These are phyloP conservation scores for Kitagawia praeruptora DNA, from an alignment of 129 eudicot genomes.

Conservation along the genomic window DNA sequence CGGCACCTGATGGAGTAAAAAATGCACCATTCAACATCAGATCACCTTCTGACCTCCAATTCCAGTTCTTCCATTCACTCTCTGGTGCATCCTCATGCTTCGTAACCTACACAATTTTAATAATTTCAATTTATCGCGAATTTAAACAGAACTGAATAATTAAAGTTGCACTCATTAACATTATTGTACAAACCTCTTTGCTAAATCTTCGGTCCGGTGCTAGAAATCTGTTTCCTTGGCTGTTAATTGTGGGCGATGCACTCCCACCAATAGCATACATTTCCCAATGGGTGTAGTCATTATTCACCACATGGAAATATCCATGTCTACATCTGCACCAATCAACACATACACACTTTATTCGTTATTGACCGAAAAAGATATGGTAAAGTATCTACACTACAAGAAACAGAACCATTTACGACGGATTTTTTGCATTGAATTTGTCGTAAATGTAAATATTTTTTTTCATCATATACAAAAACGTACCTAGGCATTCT, in stretches of 20 bases:
- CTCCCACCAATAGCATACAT: constrained; percentile 69
- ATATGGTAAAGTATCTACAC: too few relatives aligned
- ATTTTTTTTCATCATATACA: too few relatives aligned
- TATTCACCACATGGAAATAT: constrained; percentile 54
- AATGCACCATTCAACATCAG: constrained; percentile 62
- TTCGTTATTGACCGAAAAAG: not conserved
- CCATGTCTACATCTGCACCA: constrained; percentile 39
- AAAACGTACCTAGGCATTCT: too few relatives aligned
- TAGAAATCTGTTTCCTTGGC: too few relatives aligned
- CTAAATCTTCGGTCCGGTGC: constrained; percentile 4
- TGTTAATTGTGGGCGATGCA: constrained; percentile 51
- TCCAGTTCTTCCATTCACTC: constrained; percentile 46
- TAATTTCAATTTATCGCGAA: not conserved
- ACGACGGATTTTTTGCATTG: too few relatives aligned
- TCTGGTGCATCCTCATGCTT: constrained; percentile 7
- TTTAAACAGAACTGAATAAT: not conserved
- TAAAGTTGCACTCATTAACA: not conserved
- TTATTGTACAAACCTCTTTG: not conserved
- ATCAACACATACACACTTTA: not conserved
- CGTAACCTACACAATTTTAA: not conserved
- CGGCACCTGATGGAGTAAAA: constrained; percentile 54
- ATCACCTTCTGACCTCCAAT: constrained; percentile 68
- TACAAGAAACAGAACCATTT: too few relatives aligned
- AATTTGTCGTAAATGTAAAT: too few relatives aligned
- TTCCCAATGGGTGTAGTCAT: constrained; percentile 52